A percentile compares a stretch with the other conserved stretches of the same genome.
These are phyloP conservation scores for Russula dissimulans DNA, from an alignment of 768 basidiomycete genomes.

Conservation along the genomic window DNA sequence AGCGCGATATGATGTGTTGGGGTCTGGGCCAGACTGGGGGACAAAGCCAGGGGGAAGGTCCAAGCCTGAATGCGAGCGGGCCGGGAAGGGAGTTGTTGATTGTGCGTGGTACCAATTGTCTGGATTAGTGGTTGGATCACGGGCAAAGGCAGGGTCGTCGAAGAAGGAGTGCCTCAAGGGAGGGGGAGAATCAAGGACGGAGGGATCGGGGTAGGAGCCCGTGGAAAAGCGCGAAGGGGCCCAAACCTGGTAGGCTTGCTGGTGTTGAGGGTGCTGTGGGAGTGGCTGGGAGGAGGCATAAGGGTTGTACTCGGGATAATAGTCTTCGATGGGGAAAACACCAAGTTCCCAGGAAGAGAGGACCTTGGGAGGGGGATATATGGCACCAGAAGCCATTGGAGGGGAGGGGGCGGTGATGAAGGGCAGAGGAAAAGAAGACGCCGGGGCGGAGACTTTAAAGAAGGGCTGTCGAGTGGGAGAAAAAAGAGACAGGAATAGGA, in stretches of 20 bases:
- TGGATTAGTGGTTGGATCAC: constrained; percentile 27
- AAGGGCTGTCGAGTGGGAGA: not conserved
- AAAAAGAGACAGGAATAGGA: not conserved
- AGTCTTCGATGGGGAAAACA: not conserved
- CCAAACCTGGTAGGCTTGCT: constrained; percentile 12
- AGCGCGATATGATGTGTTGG: not conserved
- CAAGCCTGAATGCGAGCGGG: constrained; percentile 4
- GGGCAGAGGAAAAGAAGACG: constrained; percentile 6
- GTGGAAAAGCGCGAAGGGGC: not conserved
- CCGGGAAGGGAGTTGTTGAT: not conserved
- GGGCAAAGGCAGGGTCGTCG: constrained; percentile 29
- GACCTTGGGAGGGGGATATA: constrained; percentile 1
- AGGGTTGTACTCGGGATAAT: not conserved
- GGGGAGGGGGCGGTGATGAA: not conserved
- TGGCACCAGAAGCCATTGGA: constrained; percentile 5
- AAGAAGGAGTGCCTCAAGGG: not conserved
- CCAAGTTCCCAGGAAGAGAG: not conserved
- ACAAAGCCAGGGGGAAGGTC: constrained; percentile 10
- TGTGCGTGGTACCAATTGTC: constrained; percentile 18
- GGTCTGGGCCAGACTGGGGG: constrained; percentile 1
- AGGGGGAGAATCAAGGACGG: not conserved
- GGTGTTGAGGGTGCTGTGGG: not conserved
- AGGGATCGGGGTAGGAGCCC: constrained; percentile 9
- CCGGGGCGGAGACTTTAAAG: not conserved
- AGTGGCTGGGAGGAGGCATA: not conserved